A percentile compares a stretch with the other conserved stretches of the same genome.
Evolutionary conservation across 768 basidiomycete species (phyloP).

Genomic region (Amanita inopinata): DNA sequence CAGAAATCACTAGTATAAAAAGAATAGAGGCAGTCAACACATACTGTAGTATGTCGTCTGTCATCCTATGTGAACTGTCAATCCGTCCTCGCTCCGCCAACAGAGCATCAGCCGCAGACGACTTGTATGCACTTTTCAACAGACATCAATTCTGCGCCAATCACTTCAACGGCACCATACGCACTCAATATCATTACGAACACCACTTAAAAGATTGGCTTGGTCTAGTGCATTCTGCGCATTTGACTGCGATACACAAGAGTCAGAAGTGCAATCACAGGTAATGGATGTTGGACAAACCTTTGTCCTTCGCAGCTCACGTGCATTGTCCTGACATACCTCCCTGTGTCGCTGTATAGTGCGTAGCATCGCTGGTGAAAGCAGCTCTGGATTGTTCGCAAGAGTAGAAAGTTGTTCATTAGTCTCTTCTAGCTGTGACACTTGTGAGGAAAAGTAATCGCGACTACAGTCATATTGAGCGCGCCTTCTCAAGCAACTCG

Average conservation of each 20-base stretch:
- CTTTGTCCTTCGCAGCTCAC: conserved; percentile 83
- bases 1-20: conserved; percentile 5
- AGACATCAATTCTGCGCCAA: background rate
- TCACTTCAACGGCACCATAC: conserved; percentile 16
- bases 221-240: conserved; percentile 78
- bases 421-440: conserved; percentile 68
- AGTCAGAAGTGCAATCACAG: background rate
- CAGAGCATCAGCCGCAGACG: conserved; percentile 77
- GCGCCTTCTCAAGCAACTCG: conserved; percentile 77
- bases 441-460: conserved; percentile 10
- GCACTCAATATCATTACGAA: conserved; percentile 94
- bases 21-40: conserved; percentile 18
- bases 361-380: conserved; percentile 79
- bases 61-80: conserved; percentile 91
- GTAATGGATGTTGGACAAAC: conserved; percentile 30
- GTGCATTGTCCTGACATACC: conserved; percentile 76
- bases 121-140: conserved; percentile 71
- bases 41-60: conserved; percentile 83
- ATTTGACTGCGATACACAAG: conserved; percentile 43
- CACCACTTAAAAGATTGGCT: conserved; percentile 80
- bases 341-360: conserved; percentile 88
- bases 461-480: conserved; percentile 6
- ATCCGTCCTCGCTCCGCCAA: conserved; percentile 83
- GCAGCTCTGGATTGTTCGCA: conserved; percentile 56
- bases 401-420: conserved; percentile 70